phyloP scores from a whole-genome alignment of 768 basidiomycete genomes.

The Dictyophora rubrovolvata region DNA sequence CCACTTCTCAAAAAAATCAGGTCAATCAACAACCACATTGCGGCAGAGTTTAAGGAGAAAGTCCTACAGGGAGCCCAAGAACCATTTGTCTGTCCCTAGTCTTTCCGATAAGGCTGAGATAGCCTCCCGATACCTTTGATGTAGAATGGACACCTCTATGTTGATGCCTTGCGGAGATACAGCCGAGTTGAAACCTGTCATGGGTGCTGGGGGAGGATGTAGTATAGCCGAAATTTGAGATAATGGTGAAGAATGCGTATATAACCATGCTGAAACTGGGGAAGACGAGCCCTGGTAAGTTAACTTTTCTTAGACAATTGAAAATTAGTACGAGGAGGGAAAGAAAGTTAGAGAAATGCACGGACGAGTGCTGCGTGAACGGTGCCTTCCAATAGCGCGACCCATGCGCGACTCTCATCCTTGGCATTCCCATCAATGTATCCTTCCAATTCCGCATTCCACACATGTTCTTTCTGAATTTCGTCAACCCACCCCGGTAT shows the following conservation, averaged over 20 bases:
- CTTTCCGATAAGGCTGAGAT: slow-evolving; percentile 65
- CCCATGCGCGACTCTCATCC: slow-evolving; percentile 78
- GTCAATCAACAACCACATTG: not conserved
- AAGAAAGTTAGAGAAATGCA: slow-evolving; percentile 8
- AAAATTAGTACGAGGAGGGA: not conserved
- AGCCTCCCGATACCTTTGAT: slow-evolving; percentile 52
- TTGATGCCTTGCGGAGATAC: slow-evolving; percentile 53
- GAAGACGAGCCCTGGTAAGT: slow-evolving; percentile 33
- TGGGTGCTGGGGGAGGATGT: slow-evolving; percentile 56
- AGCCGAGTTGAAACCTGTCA: slow-evolving; percentile 56
- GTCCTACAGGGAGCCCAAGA: slow-evolving; percentile 58
- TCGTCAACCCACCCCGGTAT: slow-evolving; percentile 71
- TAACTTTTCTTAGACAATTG: slow-evolving; percentile 1
- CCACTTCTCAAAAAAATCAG: slow-evolving; percentile 28
- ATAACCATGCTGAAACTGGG: slow-evolving; percentile 20
- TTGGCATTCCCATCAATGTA: slow-evolving; percentile 48
- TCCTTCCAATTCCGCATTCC: slow-evolving; percentile 45
- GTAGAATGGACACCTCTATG: slow-evolving; percentile 19
- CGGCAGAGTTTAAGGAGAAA: not conserved
- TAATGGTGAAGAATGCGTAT: not conserved
- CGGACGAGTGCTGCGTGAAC: slow-evolving; percentile 70
- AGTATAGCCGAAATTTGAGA: slow-evolving; percentile 37
- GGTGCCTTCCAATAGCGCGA: slow-evolving; percentile 63
- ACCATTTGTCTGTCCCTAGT: slow-evolving; percentile 70
- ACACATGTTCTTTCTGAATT: slow-evolving; percentile 29